Percentiles rank a stretch among this genome's conserved stretches.
phyloP scores from a whole-genome alignment of 2,329 filamentous ascomycete genomes.

The Cadophora luteo-olivacea region DNA sequence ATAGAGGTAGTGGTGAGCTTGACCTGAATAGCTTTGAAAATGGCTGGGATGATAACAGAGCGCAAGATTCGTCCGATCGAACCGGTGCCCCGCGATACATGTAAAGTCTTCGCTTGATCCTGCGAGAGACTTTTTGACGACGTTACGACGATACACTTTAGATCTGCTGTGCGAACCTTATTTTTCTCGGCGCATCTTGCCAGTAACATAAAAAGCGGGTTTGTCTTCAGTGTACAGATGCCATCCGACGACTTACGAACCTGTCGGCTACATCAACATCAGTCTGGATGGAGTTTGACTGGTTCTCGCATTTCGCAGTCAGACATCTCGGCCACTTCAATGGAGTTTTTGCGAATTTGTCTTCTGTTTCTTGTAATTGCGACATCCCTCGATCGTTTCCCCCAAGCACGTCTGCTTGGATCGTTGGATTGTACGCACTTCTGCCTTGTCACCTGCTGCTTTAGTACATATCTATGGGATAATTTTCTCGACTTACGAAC shows the following conservation, averaged over 20 bases:
- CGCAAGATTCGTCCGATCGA: slow-evolving; percentile 44
- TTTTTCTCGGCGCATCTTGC: slow-evolving; percentile 28
- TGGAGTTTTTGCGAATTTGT: slow-evolving; percentile 23
- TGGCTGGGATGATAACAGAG: slow-evolving; percentile 42
- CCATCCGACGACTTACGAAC: slow-evolving; percentile 28
- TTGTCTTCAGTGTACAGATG: slow-evolving; percentile 31
- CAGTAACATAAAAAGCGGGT: slow-evolving; percentile 29
- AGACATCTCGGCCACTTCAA: slow-evolving; percentile 24
- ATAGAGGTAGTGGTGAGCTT: slow-evolving; percentile 61
- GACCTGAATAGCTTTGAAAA: slow-evolving; percentile 35
- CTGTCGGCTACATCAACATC: slow-evolving; percentile 27
- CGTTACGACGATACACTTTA: slow-evolving; percentile 40
- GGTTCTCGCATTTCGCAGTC: slow-evolving; percentile 24
- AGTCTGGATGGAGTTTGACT: slow-evolving; percentile 30
- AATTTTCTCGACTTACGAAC: slow-evolving; percentile 23
- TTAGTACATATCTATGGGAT: slow-evolving; percentile 36
- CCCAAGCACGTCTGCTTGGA: slow-evolving; percentile 7
- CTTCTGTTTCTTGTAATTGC: slow-evolving; percentile 35
- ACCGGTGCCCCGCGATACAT: slow-evolving; percentile 39
- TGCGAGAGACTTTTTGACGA: slow-evolving; percentile 37
- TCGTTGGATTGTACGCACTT: slow-evolving; percentile 28
- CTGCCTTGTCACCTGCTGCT: slow-evolving; percentile 27
- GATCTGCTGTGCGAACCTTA: slow-evolving; percentile 30
- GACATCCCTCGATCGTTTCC: slow-evolving; percentile 18
- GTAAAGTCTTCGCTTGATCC: slow-evolving; percentile 30